phyloP scores from a whole-genome alignment of 768 basidiomycete species.

The Fomitopsis pulvina region DNA sequence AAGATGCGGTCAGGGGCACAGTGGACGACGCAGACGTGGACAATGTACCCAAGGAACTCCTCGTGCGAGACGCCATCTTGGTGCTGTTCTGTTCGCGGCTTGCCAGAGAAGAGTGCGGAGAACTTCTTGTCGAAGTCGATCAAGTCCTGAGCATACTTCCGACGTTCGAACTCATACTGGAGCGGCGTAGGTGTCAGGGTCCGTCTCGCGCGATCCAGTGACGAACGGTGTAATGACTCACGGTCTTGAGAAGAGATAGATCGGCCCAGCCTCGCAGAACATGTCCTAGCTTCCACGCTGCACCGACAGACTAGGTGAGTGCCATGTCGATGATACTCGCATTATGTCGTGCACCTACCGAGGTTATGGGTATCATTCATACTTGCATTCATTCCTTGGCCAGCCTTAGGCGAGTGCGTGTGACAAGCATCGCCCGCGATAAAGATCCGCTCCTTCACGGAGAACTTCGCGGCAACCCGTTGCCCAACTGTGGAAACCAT shows the following conservation, averaged over 20 bases:
- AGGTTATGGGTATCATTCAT: constrained; percentile 52
- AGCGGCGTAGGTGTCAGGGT: not conserved
- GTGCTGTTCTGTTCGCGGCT: constrained; percentile 34
- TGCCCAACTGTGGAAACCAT: constrained; percentile 40
- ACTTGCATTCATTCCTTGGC: constrained; percentile 48
- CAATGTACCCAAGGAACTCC: constrained; percentile 35
- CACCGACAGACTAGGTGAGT: not conserved
- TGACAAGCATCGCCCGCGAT: constrained; percentile 53
- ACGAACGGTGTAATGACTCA: constrained; percentile 18
- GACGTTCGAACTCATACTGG: constrained; percentile 48
- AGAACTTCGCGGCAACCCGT: constrained; percentile 47
- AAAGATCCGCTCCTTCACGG: constrained; percentile 40
- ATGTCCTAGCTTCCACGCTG: constrained; percentile 47
- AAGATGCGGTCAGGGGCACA: not conserved
- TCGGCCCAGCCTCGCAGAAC: constrained; percentile 44
- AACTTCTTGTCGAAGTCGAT: constrained; percentile 48
- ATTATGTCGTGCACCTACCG: constrained; percentile 17
- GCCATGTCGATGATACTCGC: not conserved
- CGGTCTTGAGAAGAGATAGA: constrained; percentile 38
- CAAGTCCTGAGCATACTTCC: constrained; percentile 47
- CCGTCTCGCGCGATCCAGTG: not conserved
- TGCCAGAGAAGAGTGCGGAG: constrained; percentile 46
- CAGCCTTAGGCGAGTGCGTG: constrained; percentile 38
- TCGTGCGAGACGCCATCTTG: constrained; percentile 42
- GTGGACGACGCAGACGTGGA: not conserved